Base-by-base conservation (phyloP, 495 filamentous ascomycete species). In the Xylaria longipes region DNA sequence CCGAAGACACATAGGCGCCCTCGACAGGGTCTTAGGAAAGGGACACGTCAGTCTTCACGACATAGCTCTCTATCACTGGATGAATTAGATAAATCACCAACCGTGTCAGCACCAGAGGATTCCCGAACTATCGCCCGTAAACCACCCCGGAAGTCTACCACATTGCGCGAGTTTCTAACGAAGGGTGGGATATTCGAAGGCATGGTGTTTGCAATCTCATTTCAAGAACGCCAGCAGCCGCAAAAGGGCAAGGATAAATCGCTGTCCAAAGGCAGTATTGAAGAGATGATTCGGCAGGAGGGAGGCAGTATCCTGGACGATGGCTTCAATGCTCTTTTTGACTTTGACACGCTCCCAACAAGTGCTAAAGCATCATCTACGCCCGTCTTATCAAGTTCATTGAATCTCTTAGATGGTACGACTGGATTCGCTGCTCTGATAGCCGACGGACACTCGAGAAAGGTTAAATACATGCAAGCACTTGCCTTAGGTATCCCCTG, bases 391-490 rank as follows among this genome's bases (percentile, higher is more conserved):
- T 72, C 73, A 22, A 79, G 67, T 60, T 75, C 72, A n/a, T 65
- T 79, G 33, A 75, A 65, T 12, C 70, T 79, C 9, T 56, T 69
- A 63, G 73, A 79, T 37, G 72, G 78, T 48, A 77, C 79, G 8
- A 77, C 79, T 17, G 93, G 94, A 5, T 98, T 99, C 79, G 87
- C 90, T 1, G 93, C 92, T 29, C 82, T 98, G 22, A 94, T 99
- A 71, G 91, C 96, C 0, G 92, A 98, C 78, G 87, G 88, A 35
- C 91, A 97, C 79, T 97, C 92, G 15, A 90, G 96, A n/a, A 91
- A 92, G 68, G 89, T 90, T 45, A 99, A 99, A 73, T 97, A 96
- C 80, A 92, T 99, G 86, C 95, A 98, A 79, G 96, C 96, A 0
- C 89, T 99, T 15, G 95, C 97, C 9, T 87, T 99, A 5, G 93